These are phyloP conservation scores for Psilocybe cubensis DNA, from an alignment of 768 basidiomycete species.

Conservation along the genomic window DNA sequence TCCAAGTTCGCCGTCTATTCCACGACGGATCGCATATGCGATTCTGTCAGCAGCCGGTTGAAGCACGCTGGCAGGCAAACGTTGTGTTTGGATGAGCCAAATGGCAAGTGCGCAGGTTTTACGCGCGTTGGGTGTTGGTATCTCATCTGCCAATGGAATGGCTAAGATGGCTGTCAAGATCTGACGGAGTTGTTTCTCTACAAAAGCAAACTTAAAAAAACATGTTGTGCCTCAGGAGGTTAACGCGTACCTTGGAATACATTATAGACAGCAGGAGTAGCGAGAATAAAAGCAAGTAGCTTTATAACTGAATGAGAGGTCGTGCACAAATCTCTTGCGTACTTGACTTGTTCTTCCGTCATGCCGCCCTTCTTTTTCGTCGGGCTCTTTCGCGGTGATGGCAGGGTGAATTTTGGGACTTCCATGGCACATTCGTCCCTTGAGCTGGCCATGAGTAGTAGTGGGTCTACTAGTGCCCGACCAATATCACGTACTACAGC, in stretches of 20 bases:
- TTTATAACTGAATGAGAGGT: slow-evolving; percentile 73
- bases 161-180: slow-evolving; percentile 69
- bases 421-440: slow-evolving; percentile 28
- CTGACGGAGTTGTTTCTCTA: slow-evolving; percentile 61
- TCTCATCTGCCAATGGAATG: slow-evolving; percentile 67
- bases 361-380: slow-evolving; percentile 70
- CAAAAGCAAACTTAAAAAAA: slow-evolving; percentile 8
- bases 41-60: slow-evolving; percentile 68
- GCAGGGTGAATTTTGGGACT: slow-evolving; percentile 42
- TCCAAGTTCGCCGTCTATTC: slow-evolving; percentile 82
- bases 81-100: slow-evolving; percentile 72
- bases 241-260: slow-evolving; percentile 61
- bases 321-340: slow-evolving; percentile 79
- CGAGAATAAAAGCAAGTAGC: slow-evolving; percentile 62
- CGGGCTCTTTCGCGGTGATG: slow-evolving; percentile 74
- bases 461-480: slow-evolving; percentile 65
- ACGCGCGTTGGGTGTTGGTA: slow-evolving; percentile 85
- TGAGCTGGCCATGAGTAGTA: slow-evolving; percentile 21
- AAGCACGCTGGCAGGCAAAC: slow-evolving; percentile 65
- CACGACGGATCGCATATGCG: slow-evolving; percentile 71
- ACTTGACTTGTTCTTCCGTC: slow-evolving; percentile 77
- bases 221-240: slow-evolving; percentile 9
- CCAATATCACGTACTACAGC: slow-evolving; percentile 72
- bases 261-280: slow-evolving; percentile 57
- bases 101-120: slow-evolving; percentile 84